phyloP scores from a whole-genome alignment of 441 rosid species.

The Theobroma grandiflorum region DNA sequence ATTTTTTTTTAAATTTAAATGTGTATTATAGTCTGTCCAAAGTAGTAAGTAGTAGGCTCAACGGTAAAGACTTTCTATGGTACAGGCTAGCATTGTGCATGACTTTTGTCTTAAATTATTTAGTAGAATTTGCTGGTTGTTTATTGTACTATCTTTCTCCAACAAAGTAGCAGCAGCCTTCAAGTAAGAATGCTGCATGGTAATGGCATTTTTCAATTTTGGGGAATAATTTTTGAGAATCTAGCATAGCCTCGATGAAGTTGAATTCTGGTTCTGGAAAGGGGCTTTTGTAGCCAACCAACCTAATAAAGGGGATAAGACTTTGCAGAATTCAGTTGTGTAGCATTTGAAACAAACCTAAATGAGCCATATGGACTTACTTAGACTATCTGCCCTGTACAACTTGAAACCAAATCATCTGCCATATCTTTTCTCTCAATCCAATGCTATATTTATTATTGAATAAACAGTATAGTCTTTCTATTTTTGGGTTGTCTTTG shows the following conservation, averaged over 20 bases:
- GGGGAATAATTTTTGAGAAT: background rate
- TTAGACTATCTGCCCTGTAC: background rate
- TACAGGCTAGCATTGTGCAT: background rate
- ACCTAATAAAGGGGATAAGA: background rate
- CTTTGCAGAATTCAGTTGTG: background rate
- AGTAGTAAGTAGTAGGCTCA: background rate
- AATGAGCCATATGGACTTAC: background rate
- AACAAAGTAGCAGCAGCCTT: background rate
- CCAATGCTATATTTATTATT: slow-evolving; percentile 2
- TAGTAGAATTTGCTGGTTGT: background rate
- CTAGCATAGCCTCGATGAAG: background rate
- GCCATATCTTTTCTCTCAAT: background rate
- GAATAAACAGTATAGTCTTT: slow-evolving; percentile 1
- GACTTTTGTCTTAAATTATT: background rate
- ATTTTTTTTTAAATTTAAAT: background rate
- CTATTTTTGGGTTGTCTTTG: background rate
- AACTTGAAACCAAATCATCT: background rate
- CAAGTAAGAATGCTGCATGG: background rate
- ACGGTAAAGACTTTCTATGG: background rate
- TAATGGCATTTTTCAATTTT: background rate
- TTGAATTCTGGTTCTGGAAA: background rate
- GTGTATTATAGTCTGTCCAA: background rate
- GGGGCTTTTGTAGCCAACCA: slow-evolving; percentile 9
- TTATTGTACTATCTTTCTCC: background rate
- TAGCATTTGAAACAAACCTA: background rate